These are phyloP conservation scores for Neoconidiobolus thromboides DNA, from an alignment of 371 early-diverging fungal genomes.

Conservation along the genomic window DNA sequence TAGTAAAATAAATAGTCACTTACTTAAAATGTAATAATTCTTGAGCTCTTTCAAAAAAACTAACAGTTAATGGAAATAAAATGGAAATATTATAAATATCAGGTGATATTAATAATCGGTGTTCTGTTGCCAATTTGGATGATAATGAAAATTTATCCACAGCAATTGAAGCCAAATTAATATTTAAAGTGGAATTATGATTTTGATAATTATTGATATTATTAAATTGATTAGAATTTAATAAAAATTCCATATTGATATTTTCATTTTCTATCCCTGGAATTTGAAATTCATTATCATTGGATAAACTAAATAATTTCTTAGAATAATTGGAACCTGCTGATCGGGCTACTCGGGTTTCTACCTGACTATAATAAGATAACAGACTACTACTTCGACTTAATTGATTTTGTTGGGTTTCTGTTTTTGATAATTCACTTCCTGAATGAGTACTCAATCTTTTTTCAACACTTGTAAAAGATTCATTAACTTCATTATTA, in stretches of 20 bases:
- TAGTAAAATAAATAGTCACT: conserved; percentile 6
- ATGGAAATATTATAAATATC: conserved; percentile 53
- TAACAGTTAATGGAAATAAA: conserved; percentile 41
- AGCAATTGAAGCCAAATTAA: conserved; percentile 17
- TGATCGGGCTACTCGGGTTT: neutral
- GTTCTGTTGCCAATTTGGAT: conserved; percentile 36
- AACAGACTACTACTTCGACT: too few species aligned
- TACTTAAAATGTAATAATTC: conserved; percentile 28
- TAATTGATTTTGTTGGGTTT: too few species aligned
- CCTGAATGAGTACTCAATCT: too few species aligned
- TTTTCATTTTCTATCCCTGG: too few species aligned
- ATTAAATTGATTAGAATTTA: too few species aligned
- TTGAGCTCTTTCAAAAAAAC: conserved; percentile 34
- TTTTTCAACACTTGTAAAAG: too few species aligned
- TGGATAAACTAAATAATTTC: neutral
- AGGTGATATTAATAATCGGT: conserved; percentile 41
- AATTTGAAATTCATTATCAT: too few species aligned
- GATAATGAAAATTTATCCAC: conserved; percentile 41
- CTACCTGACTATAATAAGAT: neutral
- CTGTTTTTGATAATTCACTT: too few species aligned
- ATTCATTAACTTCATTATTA: too few species aligned
- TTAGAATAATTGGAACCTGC: neutral
- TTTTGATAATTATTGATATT: too few species aligned
- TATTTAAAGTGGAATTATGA: neutral
- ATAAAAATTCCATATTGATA: too few species aligned